These are phyloP conservation scores for Rhizoclosmatium globosum DNA, from an alignment of 192 early-diverging fungal genomes.

Conservation along the genomic window DNA sequence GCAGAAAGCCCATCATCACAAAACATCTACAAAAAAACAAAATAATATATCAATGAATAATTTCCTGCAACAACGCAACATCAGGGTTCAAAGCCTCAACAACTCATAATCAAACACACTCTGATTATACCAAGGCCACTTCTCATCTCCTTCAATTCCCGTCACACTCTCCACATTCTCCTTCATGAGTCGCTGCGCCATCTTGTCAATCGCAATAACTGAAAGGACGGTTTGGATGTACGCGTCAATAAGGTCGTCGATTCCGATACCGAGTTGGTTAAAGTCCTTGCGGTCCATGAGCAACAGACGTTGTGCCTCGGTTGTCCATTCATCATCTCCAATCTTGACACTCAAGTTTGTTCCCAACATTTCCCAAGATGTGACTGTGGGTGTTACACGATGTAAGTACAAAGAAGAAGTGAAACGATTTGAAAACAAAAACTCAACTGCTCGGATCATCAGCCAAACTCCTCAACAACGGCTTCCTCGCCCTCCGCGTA, in stretches of 20 bases:
- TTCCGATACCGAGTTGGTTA: constrained; percentile 83
- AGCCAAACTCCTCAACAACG: constrained; percentile 67
- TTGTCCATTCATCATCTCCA: constrained; percentile 77
- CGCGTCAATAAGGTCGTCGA: constrained; percentile 89
- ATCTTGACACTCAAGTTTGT: constrained; percentile 84
- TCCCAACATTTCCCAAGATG: constrained; percentile 92
- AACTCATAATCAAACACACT: constrained; percentile 58
- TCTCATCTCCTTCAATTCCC: constrained; percentile 20
- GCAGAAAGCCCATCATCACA: not conserved
- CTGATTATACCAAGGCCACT: constrained; percentile 50
- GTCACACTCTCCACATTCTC: constrained; percentile 13
- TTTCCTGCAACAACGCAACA: constrained; percentile 53
- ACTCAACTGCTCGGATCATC: constrained; percentile 59
- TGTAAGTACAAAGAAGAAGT: not conserved
- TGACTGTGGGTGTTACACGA: constrained; percentile 53
- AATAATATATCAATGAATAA: constrained; percentile 21
- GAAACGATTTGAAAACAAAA: not conserved
- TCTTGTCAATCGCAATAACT: constrained; percentile 84
- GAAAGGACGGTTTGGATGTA: constrained; percentile 90
- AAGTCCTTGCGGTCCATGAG: constrained; percentile 94
- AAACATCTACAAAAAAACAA: not conserved
- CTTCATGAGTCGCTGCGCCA: constrained; percentile 47
- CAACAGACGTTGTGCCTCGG: constrained; percentile 80
- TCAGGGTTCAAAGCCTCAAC: constrained; percentile 63
- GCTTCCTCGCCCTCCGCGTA: constrained; percentile 83